Base-by-base conservation (phyloP, 1,284 basidiomycete species). In the Rhodotorula sp. region DNA sequence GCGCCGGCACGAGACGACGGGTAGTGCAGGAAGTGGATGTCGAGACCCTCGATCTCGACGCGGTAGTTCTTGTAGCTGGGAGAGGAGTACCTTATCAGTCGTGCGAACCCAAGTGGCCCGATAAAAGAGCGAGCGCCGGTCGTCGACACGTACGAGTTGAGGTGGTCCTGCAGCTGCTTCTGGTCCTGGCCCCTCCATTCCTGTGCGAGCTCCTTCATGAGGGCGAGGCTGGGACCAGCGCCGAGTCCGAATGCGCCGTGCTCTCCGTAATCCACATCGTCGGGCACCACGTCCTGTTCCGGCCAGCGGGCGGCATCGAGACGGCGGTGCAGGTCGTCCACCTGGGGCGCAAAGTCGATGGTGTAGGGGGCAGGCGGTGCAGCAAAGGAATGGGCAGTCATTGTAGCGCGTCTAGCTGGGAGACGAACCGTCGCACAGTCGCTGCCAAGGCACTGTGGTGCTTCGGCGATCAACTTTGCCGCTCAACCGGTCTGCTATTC, bases 11-110 rank as follows among this genome's bases (percentile, higher is more conserved):
- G 68, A 13, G 60, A 19, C 1, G 74, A 75, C 13, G 54, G 54
- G 16, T 70, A 58, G 52, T 77, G 76, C 8, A 78, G 46, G 61
- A 73, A 78, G 58, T 78, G 77, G 19, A 77, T 48, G 9, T 65
- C 46, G 17, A 73, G 60, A 23, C 64, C 65, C 41, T 72, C 73
- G 21, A 77, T 66, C 21, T 60, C 65, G 45, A 77, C 67, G 44
- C 71, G 69, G 67, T 55, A 74, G 67, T 74, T 61, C 12, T 65
- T n/a, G 61, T 69, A 71, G 17, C 73, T 74, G 61, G 4, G 23
- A 3, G 21, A 34, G 5, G 42, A 34, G 4, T 8, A 7, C 7
- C 14, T 3, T 9, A 45, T 41, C 19, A 53, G 25, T 44, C 41
- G 23, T 4, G 13, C 19, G 17, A 23, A 5, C 34, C 34, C 2